phyloP scores from a whole-genome alignment of 768 basidiomycete species.

The Mycena amicta region DNA sequence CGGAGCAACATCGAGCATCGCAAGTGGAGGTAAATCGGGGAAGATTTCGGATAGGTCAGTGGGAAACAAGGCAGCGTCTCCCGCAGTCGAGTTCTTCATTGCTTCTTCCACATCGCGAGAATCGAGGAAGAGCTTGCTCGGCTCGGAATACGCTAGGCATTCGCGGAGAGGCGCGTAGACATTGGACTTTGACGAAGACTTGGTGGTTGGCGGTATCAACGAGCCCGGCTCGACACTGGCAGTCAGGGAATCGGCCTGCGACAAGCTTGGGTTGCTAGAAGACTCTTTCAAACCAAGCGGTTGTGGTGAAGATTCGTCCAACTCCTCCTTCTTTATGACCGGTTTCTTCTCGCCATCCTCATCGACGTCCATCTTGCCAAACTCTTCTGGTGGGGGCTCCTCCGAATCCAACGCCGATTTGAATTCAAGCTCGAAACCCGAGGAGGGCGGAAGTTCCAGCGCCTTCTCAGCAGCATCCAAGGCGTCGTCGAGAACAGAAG shows the following conservation, averaged over 20 bases:
- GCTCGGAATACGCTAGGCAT: conserved; percentile 61
- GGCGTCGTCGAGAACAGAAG: conserved; percentile 58
- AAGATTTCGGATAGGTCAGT: conserved; percentile 71
- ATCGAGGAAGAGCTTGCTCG: conserved; percentile 54
- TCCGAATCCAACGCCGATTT: conserved; percentile 55
- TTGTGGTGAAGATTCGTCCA: conserved; percentile 22
- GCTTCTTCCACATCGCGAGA: conserved; percentile 41
- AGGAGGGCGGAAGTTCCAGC: conserved; percentile 29
- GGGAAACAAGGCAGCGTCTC: conserved; percentile 33
- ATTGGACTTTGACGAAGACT: conserved; percentile 44
- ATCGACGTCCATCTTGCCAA: conserved; percentile 32
- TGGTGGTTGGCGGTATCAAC: conserved; percentile 31
- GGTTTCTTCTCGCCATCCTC: conserved; percentile 10
- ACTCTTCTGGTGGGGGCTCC: conserved; percentile 42
- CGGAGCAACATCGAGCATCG: conserved; percentile 52
- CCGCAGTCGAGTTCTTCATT: conserved; percentile 31
- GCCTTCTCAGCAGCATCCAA: conserved; percentile 44
- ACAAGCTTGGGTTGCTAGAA: conserved; percentile 59
- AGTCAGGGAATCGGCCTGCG: conserved; percentile 42
- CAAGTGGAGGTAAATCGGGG: conserved; percentile 75
- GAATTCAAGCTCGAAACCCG: conserved; percentile 20
- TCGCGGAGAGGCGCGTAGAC: conserved; percentile 62
- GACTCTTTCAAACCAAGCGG: conserved; percentile 50
- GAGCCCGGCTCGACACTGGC: conserved; percentile 34
- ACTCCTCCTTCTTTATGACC: conserved; percentile 23